phyloP scores from a whole-genome alignment of 164 flowering plant species.

The Piper longum region DNA sequence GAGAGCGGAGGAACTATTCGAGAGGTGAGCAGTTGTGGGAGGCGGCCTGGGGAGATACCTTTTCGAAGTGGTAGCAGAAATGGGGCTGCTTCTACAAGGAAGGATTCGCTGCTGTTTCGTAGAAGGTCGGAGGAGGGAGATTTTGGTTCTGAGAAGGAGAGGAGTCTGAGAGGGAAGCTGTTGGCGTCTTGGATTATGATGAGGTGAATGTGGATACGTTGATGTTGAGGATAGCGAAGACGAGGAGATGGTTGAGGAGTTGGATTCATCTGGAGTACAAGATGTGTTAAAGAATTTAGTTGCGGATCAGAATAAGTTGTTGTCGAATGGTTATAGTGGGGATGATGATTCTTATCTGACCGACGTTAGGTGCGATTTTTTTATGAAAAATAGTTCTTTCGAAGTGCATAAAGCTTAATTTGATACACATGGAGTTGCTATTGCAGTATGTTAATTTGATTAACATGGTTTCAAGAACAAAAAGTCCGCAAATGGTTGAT shows the following conservation, averaged over 20 bases:
- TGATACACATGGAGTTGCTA: background rate
- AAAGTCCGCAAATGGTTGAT: too few species aligned
- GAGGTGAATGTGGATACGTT: background rate
- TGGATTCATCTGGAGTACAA: background rate
- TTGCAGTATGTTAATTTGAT: too few species aligned
- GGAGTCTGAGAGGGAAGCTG: background rate
- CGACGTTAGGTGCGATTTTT: slow-evolving; percentile 42
- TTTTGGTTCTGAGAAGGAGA: background rate
- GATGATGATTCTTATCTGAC: slow-evolving; percentile 51
- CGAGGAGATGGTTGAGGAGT: background rate
- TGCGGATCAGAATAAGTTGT: slow-evolving; percentile 1
- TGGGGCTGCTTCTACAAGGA: background rate
- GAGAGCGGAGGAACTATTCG: background rate
- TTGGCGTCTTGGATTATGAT: background rate
- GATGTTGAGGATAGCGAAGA: background rate
- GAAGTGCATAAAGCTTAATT: background rate
- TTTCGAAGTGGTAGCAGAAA: background rate
- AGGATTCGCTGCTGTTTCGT: background rate
- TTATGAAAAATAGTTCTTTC: too few species aligned
- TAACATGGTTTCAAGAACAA: too few species aligned
- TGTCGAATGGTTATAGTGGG: slow-evolving; percentile 17
- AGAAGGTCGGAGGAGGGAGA: slow-evolving; percentile 4
- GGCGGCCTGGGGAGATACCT: background rate
- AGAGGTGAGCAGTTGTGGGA: background rate
- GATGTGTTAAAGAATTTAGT: slow-evolving; percentile 14